Percentiles rank a stretch among this genome's conserved stretches.
Conservation (phyloP, 2,329 filamentous ascomycete species). For the Colletotrichum nymphaeae region DNA sequence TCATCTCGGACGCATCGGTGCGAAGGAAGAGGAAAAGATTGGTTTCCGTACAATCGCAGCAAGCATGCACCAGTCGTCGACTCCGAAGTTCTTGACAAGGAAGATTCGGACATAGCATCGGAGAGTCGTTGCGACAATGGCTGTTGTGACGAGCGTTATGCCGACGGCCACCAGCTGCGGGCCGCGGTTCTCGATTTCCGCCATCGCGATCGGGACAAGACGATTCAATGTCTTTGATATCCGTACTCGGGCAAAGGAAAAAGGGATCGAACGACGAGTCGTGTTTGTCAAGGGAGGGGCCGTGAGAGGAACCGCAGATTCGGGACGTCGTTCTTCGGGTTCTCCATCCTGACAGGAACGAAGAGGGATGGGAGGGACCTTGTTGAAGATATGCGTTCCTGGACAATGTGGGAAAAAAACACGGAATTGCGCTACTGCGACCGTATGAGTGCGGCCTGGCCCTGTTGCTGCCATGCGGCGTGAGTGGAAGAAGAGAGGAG, state of each 20-base stretch:
- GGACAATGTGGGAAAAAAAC: neutral
- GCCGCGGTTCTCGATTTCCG: constrained; percentile 44
- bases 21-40: neutral
- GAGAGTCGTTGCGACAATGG: constrained; percentile 43
- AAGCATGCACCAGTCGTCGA: constrained; percentile 54
- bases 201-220: constrained; percentile 6
- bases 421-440: neutral
- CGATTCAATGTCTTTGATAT: neutral
- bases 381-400: constrained; percentile 26
- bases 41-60: constrained; percentile 44
- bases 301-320: constrained; percentile 25
- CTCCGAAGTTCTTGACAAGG: constrained; percentile 52
- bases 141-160: constrained; percentile 42
- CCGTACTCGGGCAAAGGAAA: neutral
- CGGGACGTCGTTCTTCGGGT: constrained; percentile 11
- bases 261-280: constrained; percentile 1
- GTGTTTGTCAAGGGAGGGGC: constrained; percentile 3
- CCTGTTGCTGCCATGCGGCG: neutral
- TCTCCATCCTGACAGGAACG: constrained; percentile 21
- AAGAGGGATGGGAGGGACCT: constrained; percentile 5
- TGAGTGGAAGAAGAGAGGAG: neutral
- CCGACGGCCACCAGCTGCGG: constrained; percentile 47
- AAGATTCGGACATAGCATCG: constrained; percentile 48
- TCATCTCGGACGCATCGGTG: neutral
- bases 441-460: neutral